These are phyloP conservation scores for Fimicolochytrium jonesii DNA, from an alignment of 192 early-diverging fungal genomes.

Conservation along the genomic window DNA sequence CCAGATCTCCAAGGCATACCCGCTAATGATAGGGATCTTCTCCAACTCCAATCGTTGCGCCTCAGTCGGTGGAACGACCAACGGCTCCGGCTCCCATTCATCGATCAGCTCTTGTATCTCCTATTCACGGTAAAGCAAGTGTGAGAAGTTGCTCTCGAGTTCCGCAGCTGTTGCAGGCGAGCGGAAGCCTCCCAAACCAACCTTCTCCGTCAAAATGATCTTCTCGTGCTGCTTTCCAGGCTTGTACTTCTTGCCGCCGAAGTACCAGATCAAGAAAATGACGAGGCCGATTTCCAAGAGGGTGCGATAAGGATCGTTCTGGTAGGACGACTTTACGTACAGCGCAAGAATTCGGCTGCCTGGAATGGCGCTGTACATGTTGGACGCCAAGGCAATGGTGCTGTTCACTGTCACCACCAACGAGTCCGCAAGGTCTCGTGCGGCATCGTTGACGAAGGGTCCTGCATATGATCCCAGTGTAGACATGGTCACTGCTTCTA, in stretches of 20 bases:
- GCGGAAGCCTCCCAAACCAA: too few species aligned
- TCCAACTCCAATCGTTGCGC: slow-evolving; percentile 64
- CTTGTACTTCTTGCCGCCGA: slow-evolving; percentile 76
- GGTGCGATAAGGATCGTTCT: slow-evolving; percentile 88
- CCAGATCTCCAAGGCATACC: slow-evolving; percentile 21
- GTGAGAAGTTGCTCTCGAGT: not conserved
- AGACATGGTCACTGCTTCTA: not conserved
- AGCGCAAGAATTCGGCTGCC: slow-evolving; percentile 71
- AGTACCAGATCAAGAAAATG: slow-evolving; percentile 85
- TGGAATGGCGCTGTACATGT: slow-evolving; percentile 53
- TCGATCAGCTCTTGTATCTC: slow-evolving; percentile 92
- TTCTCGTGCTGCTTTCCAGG: slow-evolving; percentile 65
- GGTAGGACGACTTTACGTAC: slow-evolving; percentile 87
- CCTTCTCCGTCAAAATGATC: slow-evolving; percentile 71
- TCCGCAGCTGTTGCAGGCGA: too few species aligned
- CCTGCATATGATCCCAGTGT: slow-evolving; percentile 4
- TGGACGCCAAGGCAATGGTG: slow-evolving; percentile 37
- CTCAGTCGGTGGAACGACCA: slow-evolving; percentile 73
- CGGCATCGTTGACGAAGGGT: slow-evolving; percentile 39
- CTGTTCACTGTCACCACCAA: slow-evolving; percentile 47
- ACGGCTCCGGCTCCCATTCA: slow-evolving; percentile 93
- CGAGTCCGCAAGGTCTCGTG: slow-evolving; percentile 35
- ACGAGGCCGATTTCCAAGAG: slow-evolving; percentile 80
- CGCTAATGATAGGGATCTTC: slow-evolving; percentile 68
- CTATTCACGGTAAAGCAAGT: slow-evolving; percentile 34